These are phyloP conservation scores for Tuctoria greenei DNA, from an alignment of 176 grass and related monocot species.

Conservation along the genomic window DNA sequence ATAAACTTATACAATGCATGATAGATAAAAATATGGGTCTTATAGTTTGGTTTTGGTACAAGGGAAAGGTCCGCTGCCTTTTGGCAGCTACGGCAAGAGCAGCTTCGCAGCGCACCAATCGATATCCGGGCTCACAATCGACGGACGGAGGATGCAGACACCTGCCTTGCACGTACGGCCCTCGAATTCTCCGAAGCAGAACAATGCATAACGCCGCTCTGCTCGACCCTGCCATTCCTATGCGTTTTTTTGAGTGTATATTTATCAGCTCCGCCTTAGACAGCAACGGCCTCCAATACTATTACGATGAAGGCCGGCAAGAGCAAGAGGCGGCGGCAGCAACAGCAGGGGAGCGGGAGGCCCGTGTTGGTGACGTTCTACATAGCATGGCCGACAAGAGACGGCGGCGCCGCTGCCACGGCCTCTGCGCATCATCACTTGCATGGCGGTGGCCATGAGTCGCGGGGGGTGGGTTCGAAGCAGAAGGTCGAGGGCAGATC, in stretches of 20 bases:
- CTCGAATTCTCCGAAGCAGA: conserved; percentile 37
- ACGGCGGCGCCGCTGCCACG: neutral
- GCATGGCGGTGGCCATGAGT: neutral
- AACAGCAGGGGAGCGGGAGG: neutral
- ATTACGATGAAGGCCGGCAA: conserved; percentile 21
- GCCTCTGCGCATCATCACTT: neutral
- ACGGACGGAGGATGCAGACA: conserved; percentile 3
- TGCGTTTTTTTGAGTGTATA: neutral
- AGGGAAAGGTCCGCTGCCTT: conserved; percentile 16
- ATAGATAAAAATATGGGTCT: no score
- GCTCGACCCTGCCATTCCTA: no score
- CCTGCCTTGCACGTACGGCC: conserved; percentile 8
- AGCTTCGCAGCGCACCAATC: conserved; percentile 20
- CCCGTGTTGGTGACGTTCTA: conserved; percentile 36
- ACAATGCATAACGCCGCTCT: no score
- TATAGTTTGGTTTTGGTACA: conserved; percentile 30
- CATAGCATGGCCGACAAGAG: neutral
- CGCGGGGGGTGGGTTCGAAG: neutral
- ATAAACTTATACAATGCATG: no score
- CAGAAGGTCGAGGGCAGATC: neutral
- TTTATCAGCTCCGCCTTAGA: no score
- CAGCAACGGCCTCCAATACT: no score
- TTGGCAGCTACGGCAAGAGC: conserved; percentile 29
- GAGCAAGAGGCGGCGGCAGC: conserved; percentile 1
- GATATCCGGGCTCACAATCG: neutral